Evolutionary conservation across 73 alveolate genomes (phyloP).

Genomic region (Uronychia setigera): DNA sequence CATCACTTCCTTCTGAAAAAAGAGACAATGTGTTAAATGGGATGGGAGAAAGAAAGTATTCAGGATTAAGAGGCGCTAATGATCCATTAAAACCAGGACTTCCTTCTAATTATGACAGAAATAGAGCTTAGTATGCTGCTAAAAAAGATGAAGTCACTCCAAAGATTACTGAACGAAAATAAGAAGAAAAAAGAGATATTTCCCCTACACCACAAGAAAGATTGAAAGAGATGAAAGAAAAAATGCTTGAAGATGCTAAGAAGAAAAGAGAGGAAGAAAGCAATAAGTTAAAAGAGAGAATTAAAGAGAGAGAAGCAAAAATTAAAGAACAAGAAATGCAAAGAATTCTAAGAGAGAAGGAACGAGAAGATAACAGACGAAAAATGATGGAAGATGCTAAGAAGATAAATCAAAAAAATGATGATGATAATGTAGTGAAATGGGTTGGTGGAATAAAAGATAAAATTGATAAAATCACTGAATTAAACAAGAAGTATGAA

Average conservation of each 20-base stretch:
- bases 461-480: not conserved
- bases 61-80: not conserved
- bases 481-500: not conserved
- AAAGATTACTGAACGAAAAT: not conserved
- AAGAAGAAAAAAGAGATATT: not conserved
- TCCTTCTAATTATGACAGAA: not conserved
- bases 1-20: not conserved
- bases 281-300: not conserved
- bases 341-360: not conserved
- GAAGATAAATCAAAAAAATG: not conserved
- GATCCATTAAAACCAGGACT: not conserved
- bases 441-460: not conserved
- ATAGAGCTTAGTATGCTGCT: too few species aligned
- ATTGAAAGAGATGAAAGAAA: not conserved
- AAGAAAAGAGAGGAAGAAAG: not conserved
- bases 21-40: too few species aligned
- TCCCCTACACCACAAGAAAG: not conserved
- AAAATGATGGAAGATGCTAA: not conserved
- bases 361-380: not conserved
- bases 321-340: not conserved
- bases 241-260: not conserved
- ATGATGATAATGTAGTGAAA: not conserved
- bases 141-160: too few species aligned
- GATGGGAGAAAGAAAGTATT: not conserved
- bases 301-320: not conserved